A percentile compares a stretch with the other conserved stretches of the same genome.
Evolutionary conservation across 176 grass and related monocot genomes (phyloP).

Genomic region (Paspalum notatum): DNA sequence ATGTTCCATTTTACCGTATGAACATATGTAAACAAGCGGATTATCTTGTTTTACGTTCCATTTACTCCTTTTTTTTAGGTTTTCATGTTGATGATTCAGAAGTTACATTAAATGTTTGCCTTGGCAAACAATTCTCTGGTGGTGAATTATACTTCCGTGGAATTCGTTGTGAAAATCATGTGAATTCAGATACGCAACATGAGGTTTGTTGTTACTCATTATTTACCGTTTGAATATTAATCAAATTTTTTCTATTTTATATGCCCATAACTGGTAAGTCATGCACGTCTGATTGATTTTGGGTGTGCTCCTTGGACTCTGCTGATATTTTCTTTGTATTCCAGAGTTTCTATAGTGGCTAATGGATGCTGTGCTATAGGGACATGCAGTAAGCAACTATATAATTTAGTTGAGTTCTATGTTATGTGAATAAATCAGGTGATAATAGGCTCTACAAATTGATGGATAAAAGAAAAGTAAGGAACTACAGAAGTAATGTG

Average conservation of each 20-base stretch:
- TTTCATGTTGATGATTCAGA: conserved; percentile 99
- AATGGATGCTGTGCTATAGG: too few relatives aligned
- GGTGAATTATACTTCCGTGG: conserved; percentile 98
- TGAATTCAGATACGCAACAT: conserved; percentile 82
- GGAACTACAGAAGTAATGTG: too few relatives aligned
- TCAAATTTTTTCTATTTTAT: conserved; percentile 13
- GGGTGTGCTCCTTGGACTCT: background rate
- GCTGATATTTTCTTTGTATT: too few relatives aligned
- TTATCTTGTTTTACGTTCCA: conserved; percentile 1
- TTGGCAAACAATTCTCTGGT: conserved; percentile 93
- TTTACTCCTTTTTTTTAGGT: conserved; percentile 53
- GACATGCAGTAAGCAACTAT: too few relatives aligned
- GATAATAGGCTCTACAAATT: too few relatives aligned
- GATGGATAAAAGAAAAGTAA: too few relatives aligned
- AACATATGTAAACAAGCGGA: background rate
- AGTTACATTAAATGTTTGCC: conserved; percentile 95
- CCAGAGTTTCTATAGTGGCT: too few relatives aligned
- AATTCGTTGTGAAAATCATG: conserved; percentile 93
- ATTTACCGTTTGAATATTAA: conserved; percentile 3
- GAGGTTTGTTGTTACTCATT: conserved; percentile 57
- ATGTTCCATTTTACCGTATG: conserved; percentile 2
- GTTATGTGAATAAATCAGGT: too few relatives aligned
- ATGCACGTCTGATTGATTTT: conserved; percentile 19
- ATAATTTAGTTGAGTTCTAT: too few relatives aligned
- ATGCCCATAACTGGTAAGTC: background rate